Conservation (phyloP, 176 grass and related monocot species). For the Musa beccarii region DNA sequence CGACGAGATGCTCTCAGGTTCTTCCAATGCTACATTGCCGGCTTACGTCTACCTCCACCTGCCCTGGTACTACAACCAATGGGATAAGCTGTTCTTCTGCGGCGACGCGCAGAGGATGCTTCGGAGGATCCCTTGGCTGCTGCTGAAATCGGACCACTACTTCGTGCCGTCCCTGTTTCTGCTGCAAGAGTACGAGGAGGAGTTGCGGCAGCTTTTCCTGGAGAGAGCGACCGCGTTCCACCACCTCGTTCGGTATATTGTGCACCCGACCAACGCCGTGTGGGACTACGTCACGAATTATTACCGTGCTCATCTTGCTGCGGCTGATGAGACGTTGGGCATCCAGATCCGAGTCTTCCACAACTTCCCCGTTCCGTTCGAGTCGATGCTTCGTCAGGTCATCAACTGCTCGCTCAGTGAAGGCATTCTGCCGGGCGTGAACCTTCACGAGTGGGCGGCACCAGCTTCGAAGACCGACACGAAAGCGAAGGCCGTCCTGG, state of each 20-base stretch:
- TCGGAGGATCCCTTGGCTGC: background rate
- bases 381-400: background rate
- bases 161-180: slow-evolving; percentile 4
- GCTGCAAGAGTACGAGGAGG: background rate
- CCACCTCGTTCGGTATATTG: slow-evolving; percentile 7
- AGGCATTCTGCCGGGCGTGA: background rate
- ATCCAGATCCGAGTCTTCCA: slow-evolving; percentile 2
- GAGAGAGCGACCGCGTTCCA: background rate
- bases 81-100: slow-evolving; percentile 10
- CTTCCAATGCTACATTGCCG: background rate
- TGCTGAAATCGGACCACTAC: slow-evolving; percentile 14
- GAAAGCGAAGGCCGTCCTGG: background rate
- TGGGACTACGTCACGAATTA: slow-evolving; percentile 2
- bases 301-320: background rate
- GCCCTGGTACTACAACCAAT: background rate
- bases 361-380: background rate
- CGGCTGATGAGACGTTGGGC: background rate
- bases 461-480: background rate
- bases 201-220: background rate
- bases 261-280: slow-evolving; percentile 4
- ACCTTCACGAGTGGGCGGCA: no score
- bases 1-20: background rate
- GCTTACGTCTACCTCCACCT: slow-evolving; percentile 7
- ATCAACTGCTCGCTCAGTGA: slow-evolving; percentile 1
- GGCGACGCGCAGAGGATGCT: background rate